Evolutionary conservation across 352 stramenopile species (phyloP).

Genomic region (Phytopythium delawarense): DNA sequence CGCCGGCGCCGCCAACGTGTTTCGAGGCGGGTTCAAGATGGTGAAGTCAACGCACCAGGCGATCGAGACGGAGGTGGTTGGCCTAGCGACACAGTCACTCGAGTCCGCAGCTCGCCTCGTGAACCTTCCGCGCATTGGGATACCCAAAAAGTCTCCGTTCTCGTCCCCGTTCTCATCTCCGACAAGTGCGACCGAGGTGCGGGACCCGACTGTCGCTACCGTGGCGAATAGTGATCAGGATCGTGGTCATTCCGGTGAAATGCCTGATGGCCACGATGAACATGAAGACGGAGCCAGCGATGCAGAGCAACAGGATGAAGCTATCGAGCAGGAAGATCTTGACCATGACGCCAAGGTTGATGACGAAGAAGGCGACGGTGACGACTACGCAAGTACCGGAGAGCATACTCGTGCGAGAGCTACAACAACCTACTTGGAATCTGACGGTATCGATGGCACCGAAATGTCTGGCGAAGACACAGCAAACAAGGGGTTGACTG

Average conservation of each 20-base stretch:
- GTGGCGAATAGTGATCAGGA: background rate
- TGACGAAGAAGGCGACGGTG: background rate
- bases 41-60: slow-evolving; percentile 35
- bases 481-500: background rate
- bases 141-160: background rate
- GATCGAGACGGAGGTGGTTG: slow-evolving; percentile 34
- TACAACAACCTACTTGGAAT: background rate
- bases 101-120: slow-evolving; percentile 32
- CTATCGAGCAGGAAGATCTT: background rate
- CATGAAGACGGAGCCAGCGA: background rate
- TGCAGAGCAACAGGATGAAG: background rate
- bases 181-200: background rate
- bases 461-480: background rate
- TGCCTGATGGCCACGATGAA: background rate
- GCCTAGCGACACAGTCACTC: slow-evolving; percentile 29
- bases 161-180: background rate
- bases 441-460: background rate
- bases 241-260: background rate
- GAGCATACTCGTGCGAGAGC: background rate
- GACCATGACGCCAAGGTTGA: background rate
- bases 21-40: slow-evolving; percentile 21
- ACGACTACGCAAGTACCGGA: background rate
- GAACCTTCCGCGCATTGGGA: slow-evolving; percentile 13
- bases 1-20: slow-evolving; percentile 20
- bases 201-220: background rate